Percentiles rank a stretch among this genome's conserved stretches.
Evolutionary conservation across 1,284 basidiomycete genomes (phyloP).

Genomic region (Tremellales sp.): DNA sequence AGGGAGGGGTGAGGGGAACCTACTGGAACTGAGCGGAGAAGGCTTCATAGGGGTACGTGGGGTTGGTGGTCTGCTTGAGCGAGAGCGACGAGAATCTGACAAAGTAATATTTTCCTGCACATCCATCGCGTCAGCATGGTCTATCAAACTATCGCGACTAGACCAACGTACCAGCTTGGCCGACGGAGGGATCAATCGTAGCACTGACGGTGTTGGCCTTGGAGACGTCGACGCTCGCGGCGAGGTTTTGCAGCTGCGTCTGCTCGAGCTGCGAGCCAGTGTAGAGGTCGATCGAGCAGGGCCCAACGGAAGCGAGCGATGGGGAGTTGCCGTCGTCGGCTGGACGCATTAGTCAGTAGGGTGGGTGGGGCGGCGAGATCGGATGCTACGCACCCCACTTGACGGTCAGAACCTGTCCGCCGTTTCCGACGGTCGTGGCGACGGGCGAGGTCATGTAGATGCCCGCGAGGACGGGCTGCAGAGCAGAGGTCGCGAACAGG

Average conservation of each 20-base stretch:
- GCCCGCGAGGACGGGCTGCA: constrained; percentile 39
- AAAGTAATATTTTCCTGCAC: constrained; percentile 44
- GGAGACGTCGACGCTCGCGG: constrained; percentile 59
- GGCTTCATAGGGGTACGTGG: constrained; percentile 60
- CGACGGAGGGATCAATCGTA: constrained; percentile 60
- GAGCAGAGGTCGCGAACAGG: constrained; percentile 51
- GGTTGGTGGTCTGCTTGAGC: constrained; percentile 53
- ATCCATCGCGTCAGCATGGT: not conserved
- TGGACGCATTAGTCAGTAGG: constrained; percentile 7
- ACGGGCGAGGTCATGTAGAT: constrained; percentile 50
- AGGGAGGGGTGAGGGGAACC: constrained; percentile 9
- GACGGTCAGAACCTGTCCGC: constrained; percentile 59
- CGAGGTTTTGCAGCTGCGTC: constrained; percentile 65
- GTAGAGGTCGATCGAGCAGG: constrained; percentile 63
- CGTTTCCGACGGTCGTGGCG: constrained; percentile 55
- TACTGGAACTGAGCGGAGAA: constrained; percentile 73
- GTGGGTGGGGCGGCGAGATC: not conserved
- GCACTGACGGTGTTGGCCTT: constrained; percentile 56
- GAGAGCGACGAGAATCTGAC: constrained; percentile 60
- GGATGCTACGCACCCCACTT: constrained; percentile 56
- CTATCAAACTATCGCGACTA: not conserved
- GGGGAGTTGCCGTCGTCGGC: constrained; percentile 59
- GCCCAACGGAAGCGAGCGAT: constrained; percentile 59
- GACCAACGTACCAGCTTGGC: constrained; percentile 52
- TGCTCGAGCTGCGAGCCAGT: constrained; percentile 48